Evolutionary conservation across 352 stramenopile genomes (phyloP), one percentile per base, ranked within the genome.

Genomic region (Phytophthora sp.): DNA sequence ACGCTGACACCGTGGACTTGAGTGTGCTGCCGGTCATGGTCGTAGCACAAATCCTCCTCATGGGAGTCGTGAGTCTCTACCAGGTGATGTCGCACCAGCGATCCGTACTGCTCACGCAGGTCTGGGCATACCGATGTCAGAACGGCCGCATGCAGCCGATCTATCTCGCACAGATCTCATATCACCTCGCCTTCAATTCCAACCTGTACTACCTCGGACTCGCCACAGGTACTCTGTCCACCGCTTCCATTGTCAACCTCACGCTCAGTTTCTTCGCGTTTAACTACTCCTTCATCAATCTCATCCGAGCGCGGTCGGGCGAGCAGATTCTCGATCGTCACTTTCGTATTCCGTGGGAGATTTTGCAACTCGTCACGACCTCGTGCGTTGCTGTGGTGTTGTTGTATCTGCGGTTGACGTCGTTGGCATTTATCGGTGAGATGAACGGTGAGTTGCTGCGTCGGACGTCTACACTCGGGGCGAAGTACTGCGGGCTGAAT

Each of bases 341-440:
- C 10, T 63, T 63, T 20, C 44, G 54, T 27, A 49, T 62, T 17
- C 43, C 44, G n/a, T 63, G 54, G 54, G 34, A 63, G 21, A 56
- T 63, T 28, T 15, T 60, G 15, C 44, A 42, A 18, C 8, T 50
- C 9, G 44, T 23, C 18, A 58, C 21, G 18, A 49, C 50, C 0
- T 24, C 49, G 0, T 20, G 20, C 18, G 27, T 11, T 5, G 21
- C 32, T 21, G 44, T 3, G 15, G 9, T 39, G 7, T 27, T 63
- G 12, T 44, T 20, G 7, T 63, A 23, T 13, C 44, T 63, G 17
- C 32, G 32, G 2, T 13, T 48, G 13, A 56, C 54, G 3, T 55
- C 35, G 1, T 17, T 51, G 20, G 34, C 27, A 12, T 50, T 50
- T 50, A 44, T 63, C 17, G 44, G 54, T 1, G 31, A 37, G 11